Evolutionary conservation across 331 rosid genomes (phyloP).

Genomic region (Saraca asoca): DNA sequence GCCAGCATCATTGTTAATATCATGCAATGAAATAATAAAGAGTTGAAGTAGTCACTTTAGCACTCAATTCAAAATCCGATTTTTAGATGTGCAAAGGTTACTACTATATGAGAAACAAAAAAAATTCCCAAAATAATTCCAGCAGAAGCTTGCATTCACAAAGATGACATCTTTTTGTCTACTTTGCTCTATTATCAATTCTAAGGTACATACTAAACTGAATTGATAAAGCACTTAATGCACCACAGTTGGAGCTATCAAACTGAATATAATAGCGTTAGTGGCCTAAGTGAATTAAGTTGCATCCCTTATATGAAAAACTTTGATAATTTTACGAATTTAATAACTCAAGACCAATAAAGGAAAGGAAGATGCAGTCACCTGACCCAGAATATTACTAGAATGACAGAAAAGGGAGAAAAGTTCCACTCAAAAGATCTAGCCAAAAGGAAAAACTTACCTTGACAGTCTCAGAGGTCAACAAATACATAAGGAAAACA

Average conservation of each 20-base stretch:
- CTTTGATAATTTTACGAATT: neutral
- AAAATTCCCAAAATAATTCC: too few relatives aligned
- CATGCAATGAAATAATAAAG: slow-evolving; percentile 2
- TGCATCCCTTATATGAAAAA: neutral
- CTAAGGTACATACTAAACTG: too few relatives aligned
- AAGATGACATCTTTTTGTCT: neutral
- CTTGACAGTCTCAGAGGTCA: slow-evolving; percentile 3
- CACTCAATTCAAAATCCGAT: slow-evolving; percentile 1
- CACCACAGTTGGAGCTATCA: slow-evolving; percentile 7
- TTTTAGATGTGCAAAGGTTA: slow-evolving; percentile 31
- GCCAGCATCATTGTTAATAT: slow-evolving; percentile 35
- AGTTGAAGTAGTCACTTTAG: neutral
- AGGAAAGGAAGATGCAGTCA: too few relatives aligned
- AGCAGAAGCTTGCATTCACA: slow-evolving; percentile 6
- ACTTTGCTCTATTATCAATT: too few relatives aligned
- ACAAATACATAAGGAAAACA: neutral
- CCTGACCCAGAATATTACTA: too few relatives aligned
- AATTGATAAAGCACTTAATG: neutral
- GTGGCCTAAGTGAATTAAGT: neutral
- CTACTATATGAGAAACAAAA: slow-evolving; percentile 30
- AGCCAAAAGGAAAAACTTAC: too few relatives aligned
- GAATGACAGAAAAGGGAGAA: too few relatives aligned
- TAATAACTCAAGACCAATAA: neutral
- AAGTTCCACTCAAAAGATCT: too few relatives aligned
- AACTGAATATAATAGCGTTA: slow-evolving; percentile 14